Conservation (phyloP, 2,329 filamentous ascomycete species). For the Diaporthe capsici region DNA sequence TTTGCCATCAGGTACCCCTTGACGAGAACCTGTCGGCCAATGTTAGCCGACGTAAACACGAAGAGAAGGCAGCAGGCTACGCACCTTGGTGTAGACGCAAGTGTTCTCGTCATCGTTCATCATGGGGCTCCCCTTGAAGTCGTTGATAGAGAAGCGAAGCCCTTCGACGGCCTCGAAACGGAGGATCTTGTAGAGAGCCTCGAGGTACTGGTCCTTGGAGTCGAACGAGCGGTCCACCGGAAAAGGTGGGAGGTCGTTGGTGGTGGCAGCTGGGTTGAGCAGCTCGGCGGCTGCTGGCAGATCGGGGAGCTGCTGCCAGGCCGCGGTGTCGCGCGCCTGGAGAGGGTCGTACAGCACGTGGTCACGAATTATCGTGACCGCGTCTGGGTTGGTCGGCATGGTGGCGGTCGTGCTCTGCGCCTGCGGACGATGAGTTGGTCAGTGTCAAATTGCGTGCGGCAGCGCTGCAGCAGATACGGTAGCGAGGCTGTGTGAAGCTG, state of each 20-base stretch:
- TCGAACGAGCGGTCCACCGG: constrained; percentile 69
- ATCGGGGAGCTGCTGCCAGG: constrained; percentile 60
- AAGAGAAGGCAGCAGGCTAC: constrained; percentile 39
- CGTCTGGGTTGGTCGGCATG: constrained; percentile 22
- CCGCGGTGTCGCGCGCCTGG: neutral
- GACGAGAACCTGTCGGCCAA: constrained; percentile 70
- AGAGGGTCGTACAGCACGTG: constrained; percentile 25
- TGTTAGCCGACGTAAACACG: neutral
- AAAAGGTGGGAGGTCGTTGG: constrained; percentile 63
- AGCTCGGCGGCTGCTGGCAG: constrained; percentile 69
- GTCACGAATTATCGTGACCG: constrained; percentile 25
- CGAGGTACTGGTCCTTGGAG: constrained; percentile 76
- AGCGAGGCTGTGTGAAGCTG: neutral
- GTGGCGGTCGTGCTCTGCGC: neutral
- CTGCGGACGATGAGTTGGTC: neutral
- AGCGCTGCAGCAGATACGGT: neutral
- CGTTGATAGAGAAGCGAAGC: constrained; percentile 75
- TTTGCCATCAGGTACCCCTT: constrained; percentile 74
- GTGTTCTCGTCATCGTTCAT: constrained; percentile 71
- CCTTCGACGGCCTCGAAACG: constrained; percentile 81
- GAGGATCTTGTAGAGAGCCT: constrained; percentile 80
- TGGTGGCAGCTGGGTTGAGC: constrained; percentile 50
- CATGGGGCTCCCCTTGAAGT: constrained; percentile 64
- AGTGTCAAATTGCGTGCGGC: neutral
- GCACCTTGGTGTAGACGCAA: constrained; percentile 79